Percentiles rank a stretch among this genome's conserved stretches.
Evolutionary conservation across 2,329 filamentous ascomycete species (phyloP).

Genomic region (Parastagonospora avenae): DNA sequence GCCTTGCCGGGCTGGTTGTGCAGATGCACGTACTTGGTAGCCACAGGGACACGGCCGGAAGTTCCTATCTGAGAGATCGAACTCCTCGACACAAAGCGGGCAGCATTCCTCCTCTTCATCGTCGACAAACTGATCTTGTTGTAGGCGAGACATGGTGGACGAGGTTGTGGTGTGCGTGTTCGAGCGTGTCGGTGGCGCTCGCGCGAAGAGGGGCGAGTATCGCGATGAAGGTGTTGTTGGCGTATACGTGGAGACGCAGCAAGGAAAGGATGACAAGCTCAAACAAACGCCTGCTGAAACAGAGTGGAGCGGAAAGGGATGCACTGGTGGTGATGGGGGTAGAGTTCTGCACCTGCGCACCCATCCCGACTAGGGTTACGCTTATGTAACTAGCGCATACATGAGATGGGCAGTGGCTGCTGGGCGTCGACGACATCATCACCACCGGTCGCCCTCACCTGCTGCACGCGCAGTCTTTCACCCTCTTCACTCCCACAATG

Average conservation of each 20-base stretch:
- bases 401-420: neutral
- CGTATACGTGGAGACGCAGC: slow-evolving; percentile 6
- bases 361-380: slow-evolving; percentile 12
- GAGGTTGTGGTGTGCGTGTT: slow-evolving; percentile 8
- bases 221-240: slow-evolving; percentile 7
- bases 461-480: slow-evolving; percentile 33
- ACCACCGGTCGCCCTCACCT: slow-evolving; percentile 19
- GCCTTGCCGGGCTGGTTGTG: slow-evolving; percentile 19
- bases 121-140: slow-evolving; percentile 60
- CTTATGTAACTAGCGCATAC: slow-evolving; percentile 5
- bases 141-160: slow-evolving; percentile 53
- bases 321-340: slow-evolving; percentile 26
- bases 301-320: slow-evolving; percentile 23
- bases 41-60: slow-evolving; percentile 97
- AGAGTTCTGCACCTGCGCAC: slow-evolving; percentile 28
- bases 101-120: slow-evolving; percentile 65
- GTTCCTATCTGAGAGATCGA: slow-evolving; percentile 95
- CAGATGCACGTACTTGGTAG: slow-evolving; percentile 76
- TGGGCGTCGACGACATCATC: slow-evolving; percentile 32
- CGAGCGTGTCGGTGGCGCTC: slow-evolving; percentile 33
- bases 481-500: slow-evolving; percentile 38
- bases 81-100: slow-evolving; percentile 97
- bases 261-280: slow-evolving; percentile 24
- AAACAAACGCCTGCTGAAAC: slow-evolving; percentile 41
- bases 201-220: slow-evolving; percentile 15